These are phyloP conservation scores for Acmispon strigosus DNA, from an alignment of 306 rosid genomes.

Conservation along the genomic window DNA sequence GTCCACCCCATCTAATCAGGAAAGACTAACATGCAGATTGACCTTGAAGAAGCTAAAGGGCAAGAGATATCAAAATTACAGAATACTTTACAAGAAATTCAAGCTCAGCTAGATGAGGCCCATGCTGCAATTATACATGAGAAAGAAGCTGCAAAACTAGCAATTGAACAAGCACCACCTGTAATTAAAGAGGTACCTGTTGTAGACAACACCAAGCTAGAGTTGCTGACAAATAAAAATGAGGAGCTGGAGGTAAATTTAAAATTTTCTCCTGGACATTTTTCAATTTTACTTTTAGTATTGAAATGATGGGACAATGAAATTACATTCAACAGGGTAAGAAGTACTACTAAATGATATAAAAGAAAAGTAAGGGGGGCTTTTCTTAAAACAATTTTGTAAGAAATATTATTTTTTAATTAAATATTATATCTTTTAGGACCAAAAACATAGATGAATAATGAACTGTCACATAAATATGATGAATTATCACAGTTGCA, in stretches of 20 bases:
- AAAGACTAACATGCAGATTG: constrained; percentile 40
- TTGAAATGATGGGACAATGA: not conserved
- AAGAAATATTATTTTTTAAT: not conserved
- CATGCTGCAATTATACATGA: constrained; percentile 55
- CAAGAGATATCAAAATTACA: constrained; percentile 68
- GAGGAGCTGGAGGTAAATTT: constrained; percentile 58
- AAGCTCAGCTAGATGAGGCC: constrained; percentile 64
- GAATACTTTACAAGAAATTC: constrained; percentile 57
- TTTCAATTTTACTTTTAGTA: not conserved
- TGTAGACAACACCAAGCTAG: constrained; percentile 69
- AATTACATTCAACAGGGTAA: not conserved
- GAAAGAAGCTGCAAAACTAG: constrained; percentile 81
- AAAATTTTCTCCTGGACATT: not conserved
- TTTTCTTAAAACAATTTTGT: not conserved
- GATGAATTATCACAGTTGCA: not conserved
- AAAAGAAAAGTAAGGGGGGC: not conserved
- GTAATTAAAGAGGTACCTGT: constrained; percentile 81
- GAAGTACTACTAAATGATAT: not conserved
- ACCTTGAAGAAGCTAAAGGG: constrained; percentile 82
- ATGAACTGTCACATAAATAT: too few species aligned
- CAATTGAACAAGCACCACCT: constrained; percentile 84
- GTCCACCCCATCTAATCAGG: constrained; percentile 5
- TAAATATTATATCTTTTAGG: not conserved
- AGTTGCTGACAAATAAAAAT: constrained; percentile 53
- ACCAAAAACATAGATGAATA: too few species aligned